Evolutionary conservation across 805 yeast species (phyloP).

Genomic region (Yamadazyma philogaea): DNA sequence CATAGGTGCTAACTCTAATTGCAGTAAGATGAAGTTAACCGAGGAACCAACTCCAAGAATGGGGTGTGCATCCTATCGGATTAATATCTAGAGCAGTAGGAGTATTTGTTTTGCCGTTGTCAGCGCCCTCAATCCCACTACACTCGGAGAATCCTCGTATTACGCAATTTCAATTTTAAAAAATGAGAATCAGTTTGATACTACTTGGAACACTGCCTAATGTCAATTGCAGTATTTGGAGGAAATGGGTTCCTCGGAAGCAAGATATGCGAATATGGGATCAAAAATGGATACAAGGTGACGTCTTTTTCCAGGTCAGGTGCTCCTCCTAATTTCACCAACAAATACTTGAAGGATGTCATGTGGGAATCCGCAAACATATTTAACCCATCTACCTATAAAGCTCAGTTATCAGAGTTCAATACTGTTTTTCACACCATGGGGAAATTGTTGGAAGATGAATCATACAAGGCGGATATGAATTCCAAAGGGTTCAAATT

Average conservation of each 20-base stretch:
- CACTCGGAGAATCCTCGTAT: too few relatives aligned
- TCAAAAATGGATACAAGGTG: slow-evolving; percentile 61
- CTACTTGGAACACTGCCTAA: slow-evolving; percentile 5
- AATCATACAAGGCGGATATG: slow-evolving; percentile 58
- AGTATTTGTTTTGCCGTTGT: too few relatives aligned
- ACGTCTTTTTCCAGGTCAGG: slow-evolving; percentile 70
- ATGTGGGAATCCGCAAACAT: slow-evolving; percentile 68
- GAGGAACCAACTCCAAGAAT: too few relatives aligned
- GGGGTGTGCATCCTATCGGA: too few relatives aligned
- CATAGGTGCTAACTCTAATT: too few relatives aligned
- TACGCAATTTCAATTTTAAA: too few relatives aligned
- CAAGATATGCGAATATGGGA: slow-evolving; percentile 64
- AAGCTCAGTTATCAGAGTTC: slow-evolving; percentile 43
- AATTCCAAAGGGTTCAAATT: slow-evolving; percentile 23
- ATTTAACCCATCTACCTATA: slow-evolving; percentile 60
- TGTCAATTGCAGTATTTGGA: slow-evolving; percentile 66
- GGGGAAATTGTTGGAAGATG: slow-evolving; percentile 72
- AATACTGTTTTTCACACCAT: slow-evolving; percentile 77
- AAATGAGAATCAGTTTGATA: neutral
- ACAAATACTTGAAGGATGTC: slow-evolving; percentile 55
- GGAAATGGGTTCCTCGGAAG: slow-evolving; percentile 82
- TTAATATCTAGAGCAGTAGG: too few relatives aligned
- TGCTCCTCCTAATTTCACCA: slow-evolving; percentile 36
- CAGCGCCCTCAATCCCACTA: too few relatives aligned
- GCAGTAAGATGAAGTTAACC: too few relatives aligned